phyloP scores from a whole-genome alignment of 75 land plant genomes.

The Ceratopteris richardii region DNA sequence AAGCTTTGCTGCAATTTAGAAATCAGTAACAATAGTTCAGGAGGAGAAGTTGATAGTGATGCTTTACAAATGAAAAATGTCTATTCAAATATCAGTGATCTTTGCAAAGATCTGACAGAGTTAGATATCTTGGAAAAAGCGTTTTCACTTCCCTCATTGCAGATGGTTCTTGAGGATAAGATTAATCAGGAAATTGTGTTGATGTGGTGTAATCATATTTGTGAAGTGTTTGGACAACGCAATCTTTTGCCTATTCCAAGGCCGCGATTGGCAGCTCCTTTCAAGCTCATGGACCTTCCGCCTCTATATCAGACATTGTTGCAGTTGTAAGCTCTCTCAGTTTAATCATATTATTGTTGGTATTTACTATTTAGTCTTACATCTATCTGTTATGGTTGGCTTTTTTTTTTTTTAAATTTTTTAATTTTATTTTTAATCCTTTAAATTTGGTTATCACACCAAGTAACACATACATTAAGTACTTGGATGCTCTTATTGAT shows the following conservation, averaged over 20 bases:
- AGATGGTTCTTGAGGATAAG: conserved; percentile 44
- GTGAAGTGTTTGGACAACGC: conserved; percentile 21
- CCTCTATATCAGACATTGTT: conserved; percentile 75
- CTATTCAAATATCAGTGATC: conserved; percentile 10
- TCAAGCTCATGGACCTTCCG: conserved; percentile 71
- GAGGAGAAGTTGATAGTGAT: too few relatives aligned
- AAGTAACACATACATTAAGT: too few relatives aligned
- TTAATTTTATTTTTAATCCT: not conserved
- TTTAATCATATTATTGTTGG: too few relatives aligned
- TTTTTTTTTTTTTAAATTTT: not conserved
- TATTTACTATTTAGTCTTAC: too few relatives aligned
- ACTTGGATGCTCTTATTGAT: too few relatives aligned
- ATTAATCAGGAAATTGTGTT: conserved; percentile 28
- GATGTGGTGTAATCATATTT: conserved; percentile 66
- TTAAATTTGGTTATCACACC: too few relatives aligned
- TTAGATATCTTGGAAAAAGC: conserved; percentile 47
- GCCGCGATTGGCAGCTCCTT: conserved; percentile 59
- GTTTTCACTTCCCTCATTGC: conserved; percentile 52
- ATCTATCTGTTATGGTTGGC: too few relatives aligned
- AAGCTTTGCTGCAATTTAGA: conserved; percentile 46
- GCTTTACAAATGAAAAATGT: too few relatives aligned
- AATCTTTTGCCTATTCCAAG: conserved; percentile 21
- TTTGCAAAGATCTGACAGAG: conserved; percentile 38
- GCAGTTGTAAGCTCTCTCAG: conserved; percentile 57
- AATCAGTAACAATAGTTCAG: too few relatives aligned